Percentiles rank a stretch among this genome's conserved stretches.
phyloP scores from a whole-genome alignment of 345 rosid genomes.

The Populus nigra region DNA sequence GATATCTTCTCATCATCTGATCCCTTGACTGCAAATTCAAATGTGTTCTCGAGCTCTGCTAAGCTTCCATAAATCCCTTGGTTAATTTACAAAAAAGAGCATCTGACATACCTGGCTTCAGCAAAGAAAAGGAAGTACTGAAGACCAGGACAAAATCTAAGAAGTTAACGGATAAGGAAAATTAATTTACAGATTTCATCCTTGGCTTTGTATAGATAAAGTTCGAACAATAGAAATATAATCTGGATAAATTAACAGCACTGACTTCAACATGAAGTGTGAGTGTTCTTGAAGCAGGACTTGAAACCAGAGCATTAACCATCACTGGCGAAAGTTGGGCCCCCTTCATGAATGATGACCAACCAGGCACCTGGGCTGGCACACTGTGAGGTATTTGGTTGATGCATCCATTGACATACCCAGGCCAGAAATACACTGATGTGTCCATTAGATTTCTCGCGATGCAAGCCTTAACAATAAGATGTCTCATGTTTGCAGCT shows the following conservation, averaged over 20 bases:
- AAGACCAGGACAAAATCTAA: constrained; percentile 46
- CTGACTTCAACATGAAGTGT: not conserved
- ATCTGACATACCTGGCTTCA: constrained; percentile 68
- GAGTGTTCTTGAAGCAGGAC: too few relatives aligned
- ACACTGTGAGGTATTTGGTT: constrained; percentile 36
- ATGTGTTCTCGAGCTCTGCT: constrained; percentile 88
- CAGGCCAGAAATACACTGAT: too few relatives aligned
- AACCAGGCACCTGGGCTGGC: constrained; percentile 53
- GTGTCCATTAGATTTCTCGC: too few relatives aligned
- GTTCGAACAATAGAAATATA: not conserved
- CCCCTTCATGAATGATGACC: constrained; percentile 91
- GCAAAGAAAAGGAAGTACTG: constrained; percentile 62
- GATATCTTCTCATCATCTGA: constrained; percentile 87
- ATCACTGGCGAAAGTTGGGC: constrained; percentile 55
- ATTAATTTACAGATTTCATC: constrained; percentile 9
- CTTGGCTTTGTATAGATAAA: constrained; percentile 7
- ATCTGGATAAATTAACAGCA: not conserved
- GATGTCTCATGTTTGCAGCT: too few relatives aligned
- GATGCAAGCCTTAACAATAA: too few relatives aligned
- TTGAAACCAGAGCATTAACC: too few relatives aligned
- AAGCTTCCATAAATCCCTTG: constrained; percentile 91
- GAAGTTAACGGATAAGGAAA: constrained; percentile 18
- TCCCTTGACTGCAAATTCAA: constrained; percentile 83
- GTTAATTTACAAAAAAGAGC: constrained; percentile 65
- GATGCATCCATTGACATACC: too few relatives aligned